Evolutionary conservation across 805 yeast genomes (phyloP).

Genomic region (Candida easanensis): DNA sequence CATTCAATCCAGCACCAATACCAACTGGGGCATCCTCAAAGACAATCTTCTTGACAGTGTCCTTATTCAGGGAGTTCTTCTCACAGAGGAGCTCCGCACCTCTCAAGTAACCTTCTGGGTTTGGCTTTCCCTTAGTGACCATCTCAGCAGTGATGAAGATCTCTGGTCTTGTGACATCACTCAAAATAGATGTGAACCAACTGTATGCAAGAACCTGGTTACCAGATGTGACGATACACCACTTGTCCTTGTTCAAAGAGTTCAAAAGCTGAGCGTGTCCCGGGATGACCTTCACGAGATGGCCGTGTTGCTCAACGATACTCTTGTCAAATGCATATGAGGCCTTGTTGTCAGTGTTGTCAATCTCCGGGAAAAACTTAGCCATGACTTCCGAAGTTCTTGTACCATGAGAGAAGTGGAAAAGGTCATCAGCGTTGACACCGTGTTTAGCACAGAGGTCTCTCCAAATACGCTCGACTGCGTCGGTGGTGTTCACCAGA

Average conservation of each 20-base stretch:
- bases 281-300: slow-evolving; percentile 69
- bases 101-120: slow-evolving; percentile 71
- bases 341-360: slow-evolving; percentile 60
- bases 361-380: slow-evolving; percentile 73
- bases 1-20: slow-evolving; percentile 77
- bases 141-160: slow-evolving; percentile 81
- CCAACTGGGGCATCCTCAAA: slow-evolving; percentile 94
- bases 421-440: slow-evolving; percentile 51
- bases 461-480: slow-evolving; percentile 82
- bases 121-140: slow-evolving; percentile 80
- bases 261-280: slow-evolving; percentile 69
- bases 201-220: slow-evolving; percentile 71
- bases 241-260: slow-evolving; percentile 50
- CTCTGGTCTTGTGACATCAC: slow-evolving; percentile 61
- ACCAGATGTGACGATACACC: slow-evolving; percentile 89
- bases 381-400: slow-evolving; percentile 77
- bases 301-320: slow-evolving; percentile 70
- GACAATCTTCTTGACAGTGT: slow-evolving; percentile 49
- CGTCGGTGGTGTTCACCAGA: slow-evolving; percentile 76
- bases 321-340: slow-evolving; percentile 55
- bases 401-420: slow-evolving; percentile 58
- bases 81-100: slow-evolving; percentile 45
- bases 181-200: slow-evolving; percentile 62
- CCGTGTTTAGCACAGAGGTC: slow-evolving; percentile 68
- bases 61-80: slow-evolving; percentile 35